A percentile compares a stretch with the other conserved stretches of the same genome.
These are phyloP conservation scores for Suillus decipiens DNA, from an alignment of 768 basidiomycete species.

Conservation along the genomic window DNA sequence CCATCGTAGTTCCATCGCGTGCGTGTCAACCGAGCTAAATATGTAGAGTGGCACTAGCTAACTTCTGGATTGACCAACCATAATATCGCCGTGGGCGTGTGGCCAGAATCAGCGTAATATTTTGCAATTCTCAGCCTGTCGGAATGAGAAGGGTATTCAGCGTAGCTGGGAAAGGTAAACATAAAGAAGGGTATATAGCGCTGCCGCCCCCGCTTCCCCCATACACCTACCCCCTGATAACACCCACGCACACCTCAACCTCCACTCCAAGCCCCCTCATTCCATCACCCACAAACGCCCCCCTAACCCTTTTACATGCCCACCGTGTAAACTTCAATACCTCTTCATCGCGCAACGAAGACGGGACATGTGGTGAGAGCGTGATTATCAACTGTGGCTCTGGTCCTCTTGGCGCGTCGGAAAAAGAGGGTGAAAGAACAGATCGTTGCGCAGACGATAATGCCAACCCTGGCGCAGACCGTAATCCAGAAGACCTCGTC, in stretches of 20 bases:
- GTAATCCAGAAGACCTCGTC: conserved; percentile 8
- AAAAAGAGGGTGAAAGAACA: conserved; percentile 7
- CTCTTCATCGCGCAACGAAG: conserved; percentile 68
- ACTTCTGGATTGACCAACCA: background rate
- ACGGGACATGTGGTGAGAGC: conserved; percentile 73
- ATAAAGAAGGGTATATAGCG: background rate
- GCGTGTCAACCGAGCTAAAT: background rate
- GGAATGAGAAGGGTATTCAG: background rate
- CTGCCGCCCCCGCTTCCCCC: background rate
- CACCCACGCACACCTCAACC: conserved; percentile 73
- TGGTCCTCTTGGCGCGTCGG: conserved; percentile 1
- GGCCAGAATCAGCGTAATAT: background rate
- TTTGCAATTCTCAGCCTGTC: background rate
- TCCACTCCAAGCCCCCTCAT: conserved; percentile 36
- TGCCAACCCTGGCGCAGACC: background rate
- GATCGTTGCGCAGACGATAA: background rate
- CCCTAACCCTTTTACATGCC: conserved; percentile 69
- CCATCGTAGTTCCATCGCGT: background rate
- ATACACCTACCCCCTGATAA: conserved; percentile 53
- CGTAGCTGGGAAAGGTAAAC: background rate
- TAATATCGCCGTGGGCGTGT: background rate
- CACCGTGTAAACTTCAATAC: conserved; percentile 72
- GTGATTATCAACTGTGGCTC: conserved; percentile 65
- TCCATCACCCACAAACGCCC: conserved; percentile 46
- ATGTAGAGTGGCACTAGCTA: background rate